phyloP scores from a whole-genome alignment of 2,329 filamentous ascomycete species.

The Aureobasidium sp. region DNA sequence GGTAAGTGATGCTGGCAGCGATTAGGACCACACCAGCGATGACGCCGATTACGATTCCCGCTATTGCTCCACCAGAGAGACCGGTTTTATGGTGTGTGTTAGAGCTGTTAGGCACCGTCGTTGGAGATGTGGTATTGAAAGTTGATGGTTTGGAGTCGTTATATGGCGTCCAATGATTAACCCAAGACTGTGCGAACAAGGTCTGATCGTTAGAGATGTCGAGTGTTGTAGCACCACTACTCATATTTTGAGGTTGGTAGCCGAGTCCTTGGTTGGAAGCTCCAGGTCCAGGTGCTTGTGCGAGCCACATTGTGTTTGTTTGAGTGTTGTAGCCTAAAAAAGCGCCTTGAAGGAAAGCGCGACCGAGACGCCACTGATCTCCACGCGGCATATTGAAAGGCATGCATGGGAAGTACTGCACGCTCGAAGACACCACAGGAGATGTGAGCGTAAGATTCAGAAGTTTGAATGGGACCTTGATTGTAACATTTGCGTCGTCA shows the following conservation, averaged over 20 bases:
- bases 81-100: too few species aligned
- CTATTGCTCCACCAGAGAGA: too few species aligned
- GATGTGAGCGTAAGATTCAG: conserved; percentile 31
- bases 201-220: neutral
- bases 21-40: too few species aligned
- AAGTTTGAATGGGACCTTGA: conserved; percentile 35
- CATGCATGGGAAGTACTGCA: neutral
- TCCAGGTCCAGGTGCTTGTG: conserved; percentile 33
- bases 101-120: neutral
- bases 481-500: conserved; percentile 25
- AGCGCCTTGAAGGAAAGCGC: conserved; percentile 40
- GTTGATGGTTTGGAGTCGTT: neutral
- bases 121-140: neutral
- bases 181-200: neutral
- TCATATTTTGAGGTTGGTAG: neutral
- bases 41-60: too few species aligned
- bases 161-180: neutral
- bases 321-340: conserved; percentile 37
- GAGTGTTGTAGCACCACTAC: neutral
- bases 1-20: too few species aligned
- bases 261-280: neutral
- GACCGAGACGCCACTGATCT: conserved; percentile 30
- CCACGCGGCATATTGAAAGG: conserved; percentile 16
- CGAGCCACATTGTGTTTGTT: conserved; percentile 28
- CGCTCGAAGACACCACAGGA: conserved; percentile 31